Percentiles rank a stretch among this genome's conserved stretches.
Conservation (phyloP, 768 basidiomycete species). For the Trametopsis cervina region DNA sequence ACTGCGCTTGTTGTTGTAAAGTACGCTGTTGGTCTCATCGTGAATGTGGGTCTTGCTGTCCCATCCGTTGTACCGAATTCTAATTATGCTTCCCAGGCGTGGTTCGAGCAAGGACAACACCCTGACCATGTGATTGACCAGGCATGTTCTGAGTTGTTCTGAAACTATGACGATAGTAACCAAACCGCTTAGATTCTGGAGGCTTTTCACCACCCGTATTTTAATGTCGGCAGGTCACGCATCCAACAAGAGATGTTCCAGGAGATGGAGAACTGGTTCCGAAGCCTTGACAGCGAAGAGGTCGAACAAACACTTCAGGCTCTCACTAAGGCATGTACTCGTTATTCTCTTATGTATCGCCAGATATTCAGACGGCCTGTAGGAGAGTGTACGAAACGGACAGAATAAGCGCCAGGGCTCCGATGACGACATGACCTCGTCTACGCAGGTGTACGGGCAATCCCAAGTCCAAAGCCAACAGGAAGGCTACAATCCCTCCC, state of each 20-base stretch:
- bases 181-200: conserved; percentile 47
- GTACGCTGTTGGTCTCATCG: conserved; percentile 52
- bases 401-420: conserved; percentile 52
- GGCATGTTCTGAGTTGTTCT: too few species aligned
- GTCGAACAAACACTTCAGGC: conserved; percentile 36
- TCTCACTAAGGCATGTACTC: conserved; percentile 41
- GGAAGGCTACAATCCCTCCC: not conserved
- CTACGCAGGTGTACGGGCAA: conserved; percentile 15
- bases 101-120: conserved; percentile 40
- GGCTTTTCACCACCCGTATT: conserved; percentile 69
- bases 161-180: too few species aligned
- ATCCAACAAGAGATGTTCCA: conserved; percentile 60
- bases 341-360: not conserved
- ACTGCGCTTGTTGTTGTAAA: conserved; percentile 63
- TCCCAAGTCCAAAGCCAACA: not conserved
- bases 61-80: too few species aligned
- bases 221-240: conserved; percentile 41
- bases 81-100: conserved; percentile 28
- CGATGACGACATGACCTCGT: conserved; percentile 26
- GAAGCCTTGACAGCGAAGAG: conserved; percentile 38
- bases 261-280: conserved; percentile 47
- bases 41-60: conserved; percentile 28
- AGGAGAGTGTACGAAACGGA: conserved; percentile 49
- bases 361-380: not conserved
- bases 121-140: conserved; percentile 38